Evolutionary conservation across 805 yeast species (phyloP).

Genomic region (Debaryomyces prosopidis): DNA sequence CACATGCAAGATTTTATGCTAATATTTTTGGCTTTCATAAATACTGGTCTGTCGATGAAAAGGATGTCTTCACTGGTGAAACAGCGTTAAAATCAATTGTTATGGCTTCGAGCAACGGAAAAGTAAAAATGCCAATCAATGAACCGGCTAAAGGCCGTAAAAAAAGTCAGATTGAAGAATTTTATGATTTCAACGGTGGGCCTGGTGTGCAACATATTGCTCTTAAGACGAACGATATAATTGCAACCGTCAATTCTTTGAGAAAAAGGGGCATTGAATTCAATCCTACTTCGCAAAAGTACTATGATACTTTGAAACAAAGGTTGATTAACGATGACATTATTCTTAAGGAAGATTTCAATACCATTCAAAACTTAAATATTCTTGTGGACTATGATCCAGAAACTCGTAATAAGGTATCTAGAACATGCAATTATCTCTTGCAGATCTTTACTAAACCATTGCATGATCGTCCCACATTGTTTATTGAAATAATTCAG

Average conservation of each 20-base stretch:
- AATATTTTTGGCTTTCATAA: constrained; percentile 69
- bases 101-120: constrained; percentile 67
- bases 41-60: constrained; percentile 85
- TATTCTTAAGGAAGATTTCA: constrained; percentile 52
- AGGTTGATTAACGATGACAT: constrained; percentile 47
- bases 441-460: constrained; percentile 82
- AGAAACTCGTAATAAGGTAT: constrained; percentile 24
- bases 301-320: constrained; percentile 52
- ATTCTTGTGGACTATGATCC: constrained; percentile 79
- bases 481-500: constrained; percentile 80
- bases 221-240: constrained; percentile 59
- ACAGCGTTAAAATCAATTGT: constrained; percentile 75
- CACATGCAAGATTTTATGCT: constrained; percentile 60
- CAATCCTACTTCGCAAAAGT: constrained; percentile 56
- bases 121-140: constrained; percentile 77
- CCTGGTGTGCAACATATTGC: constrained; percentile 89
- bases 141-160: constrained; percentile 74
- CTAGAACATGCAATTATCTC: constrained; percentile 56
- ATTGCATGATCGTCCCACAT: constrained; percentile 73
- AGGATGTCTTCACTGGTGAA: constrained; percentile 65
- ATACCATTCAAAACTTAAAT: constrained; percentile 48
- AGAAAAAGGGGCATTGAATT: constrained; percentile 68
- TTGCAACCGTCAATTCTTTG: constrained; percentile 55
- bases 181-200: constrained; percentile 69
- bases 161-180: constrained; percentile 82